A percentile compares a stretch with the other conserved stretches of the same genome.
phyloP scores from a whole-genome alignment of 108 stramenopile genomes.

The Fragilariopsis cylindrus region DNA sequence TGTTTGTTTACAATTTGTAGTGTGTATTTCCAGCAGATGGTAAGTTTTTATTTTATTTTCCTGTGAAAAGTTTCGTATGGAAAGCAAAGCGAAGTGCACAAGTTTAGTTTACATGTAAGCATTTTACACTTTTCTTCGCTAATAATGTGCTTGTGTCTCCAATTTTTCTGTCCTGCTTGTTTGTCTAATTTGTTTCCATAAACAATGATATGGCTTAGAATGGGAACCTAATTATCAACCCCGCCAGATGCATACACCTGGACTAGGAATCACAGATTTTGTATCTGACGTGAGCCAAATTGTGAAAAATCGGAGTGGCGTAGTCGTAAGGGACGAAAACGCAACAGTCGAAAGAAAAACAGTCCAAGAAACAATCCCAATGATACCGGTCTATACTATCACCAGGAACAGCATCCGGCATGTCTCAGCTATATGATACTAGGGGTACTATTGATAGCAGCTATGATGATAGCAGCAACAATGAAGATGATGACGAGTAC shows the following conservation, averaged over 20 bases:
- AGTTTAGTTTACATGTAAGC: too few species aligned
- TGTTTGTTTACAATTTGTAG: neutral
- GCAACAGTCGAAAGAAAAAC: conserved; percentile 17
- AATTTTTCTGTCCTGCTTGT: neutral
- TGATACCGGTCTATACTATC: conserved; percentile 24
- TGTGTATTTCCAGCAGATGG: conserved; percentile 84
- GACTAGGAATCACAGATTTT: conserved; percentile 77
- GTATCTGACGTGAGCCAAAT: conserved; percentile 66
- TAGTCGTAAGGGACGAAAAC: conserved; percentile 24
- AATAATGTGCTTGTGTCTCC: neutral
- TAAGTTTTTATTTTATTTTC: neutral
- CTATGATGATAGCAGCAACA: neutral
- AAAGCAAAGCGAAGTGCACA: too few species aligned
- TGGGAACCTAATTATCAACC: conserved; percentile 76
- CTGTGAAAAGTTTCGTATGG: too few species aligned
- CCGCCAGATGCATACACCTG: conserved; percentile 40
- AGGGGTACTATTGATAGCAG: neutral
- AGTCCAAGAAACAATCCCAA: neutral
- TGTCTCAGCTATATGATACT: conserved; percentile 1
- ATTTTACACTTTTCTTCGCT: too few species aligned
- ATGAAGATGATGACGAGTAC: conserved; percentile 19
- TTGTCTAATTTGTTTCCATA: neutral
- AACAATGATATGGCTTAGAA: conserved; percentile 34
- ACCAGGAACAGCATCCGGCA: conserved; percentile 15
- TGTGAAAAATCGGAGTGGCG: conserved; percentile 38